Percentiles rank a stretch among this genome's conserved stretches.
Evolutionary conservation across 345 rosid species (phyloP).

Genomic region (Arabis hirsuta): DNA sequence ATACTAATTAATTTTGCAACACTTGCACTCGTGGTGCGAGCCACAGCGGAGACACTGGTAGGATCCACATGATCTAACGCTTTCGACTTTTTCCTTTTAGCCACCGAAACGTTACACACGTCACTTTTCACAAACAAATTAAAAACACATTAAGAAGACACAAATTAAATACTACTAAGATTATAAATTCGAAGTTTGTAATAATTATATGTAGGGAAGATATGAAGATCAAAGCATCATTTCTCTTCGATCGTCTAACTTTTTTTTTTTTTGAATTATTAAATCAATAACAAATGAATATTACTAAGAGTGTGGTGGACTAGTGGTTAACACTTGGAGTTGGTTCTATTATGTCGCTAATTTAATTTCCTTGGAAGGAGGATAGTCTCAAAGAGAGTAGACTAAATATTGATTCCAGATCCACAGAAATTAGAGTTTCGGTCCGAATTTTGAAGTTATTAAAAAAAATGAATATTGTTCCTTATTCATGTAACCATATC

Average conservation of each 20-base stretch:
- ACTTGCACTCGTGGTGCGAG: slow-evolving; percentile 35
- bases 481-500: background rate
- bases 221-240: slow-evolving; percentile 2
- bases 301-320: too few relatives aligned
- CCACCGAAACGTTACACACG: slow-evolving; percentile 13
- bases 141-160: background rate
- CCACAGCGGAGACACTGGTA: slow-evolving; percentile 33
- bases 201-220: background rate
- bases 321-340: too few relatives aligned
- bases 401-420: too few relatives aligned
- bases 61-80: slow-evolving; percentile 38
- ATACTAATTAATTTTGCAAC: slow-evolving; percentile 5
- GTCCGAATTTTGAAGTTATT: too few relatives aligned
- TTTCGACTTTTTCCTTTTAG: slow-evolving; percentile 4
- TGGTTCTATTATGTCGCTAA: too few relatives aligned
- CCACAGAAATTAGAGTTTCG: too few relatives aligned
- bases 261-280: background rate
- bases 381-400: too few relatives aligned
- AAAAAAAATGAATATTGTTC: background rate
- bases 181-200: too few relatives aligned
- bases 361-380: too few relatives aligned
- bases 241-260: background rate
- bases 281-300: background rate
- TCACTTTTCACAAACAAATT: background rate
- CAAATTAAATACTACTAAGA: too few relatives aligned